phyloP scores from a whole-genome alignment of 2,329 filamentous ascomycete genomes.

The Clonostachys solani region DNA sequence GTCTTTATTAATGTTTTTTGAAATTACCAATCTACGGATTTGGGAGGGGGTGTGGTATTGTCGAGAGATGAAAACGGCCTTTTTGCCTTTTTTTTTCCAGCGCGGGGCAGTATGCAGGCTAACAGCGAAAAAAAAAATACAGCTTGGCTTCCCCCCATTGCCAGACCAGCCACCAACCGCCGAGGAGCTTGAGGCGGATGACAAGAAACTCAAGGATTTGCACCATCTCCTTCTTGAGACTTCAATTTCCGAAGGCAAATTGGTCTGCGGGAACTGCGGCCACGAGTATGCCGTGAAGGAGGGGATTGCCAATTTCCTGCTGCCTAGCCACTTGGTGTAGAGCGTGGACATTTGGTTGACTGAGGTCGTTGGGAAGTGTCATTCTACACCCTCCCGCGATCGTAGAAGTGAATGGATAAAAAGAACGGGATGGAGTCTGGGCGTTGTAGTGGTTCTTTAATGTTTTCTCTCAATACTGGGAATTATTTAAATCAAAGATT shows the following conservation, averaged over 20 bases:
- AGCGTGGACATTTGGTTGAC: too few species aligned
- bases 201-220: constrained; percentile 70
- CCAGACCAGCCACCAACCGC: constrained; percentile 59
- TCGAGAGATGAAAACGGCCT: background rate
- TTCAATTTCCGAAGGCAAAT: constrained; percentile 79
- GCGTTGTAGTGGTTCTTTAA: too few species aligned
- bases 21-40: constrained; percentile 1
- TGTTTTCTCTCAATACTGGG: too few species aligned
- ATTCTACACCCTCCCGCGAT: too few species aligned
- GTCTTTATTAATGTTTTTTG: constrained; percentile 8
- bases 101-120: background rate
- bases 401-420: too few species aligned
- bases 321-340: constrained; percentile 85
- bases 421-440: too few species aligned
- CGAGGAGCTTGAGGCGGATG: constrained; percentile 59
- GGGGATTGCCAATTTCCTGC: constrained; percentile 92
- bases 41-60: background rate
- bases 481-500: too few species aligned
- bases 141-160: constrained; percentile 78
- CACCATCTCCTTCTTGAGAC: constrained; percentile 86
- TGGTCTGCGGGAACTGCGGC: constrained; percentile 86
- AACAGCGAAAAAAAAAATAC: too few species aligned
- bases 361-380: too few species aligned
- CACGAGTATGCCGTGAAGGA: constrained; percentile 95
- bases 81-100: background rate